phyloP scores from a whole-genome alignment of 495 filamentous ascomycete species.

The Lasiosphaeris hirsuta region DNA sequence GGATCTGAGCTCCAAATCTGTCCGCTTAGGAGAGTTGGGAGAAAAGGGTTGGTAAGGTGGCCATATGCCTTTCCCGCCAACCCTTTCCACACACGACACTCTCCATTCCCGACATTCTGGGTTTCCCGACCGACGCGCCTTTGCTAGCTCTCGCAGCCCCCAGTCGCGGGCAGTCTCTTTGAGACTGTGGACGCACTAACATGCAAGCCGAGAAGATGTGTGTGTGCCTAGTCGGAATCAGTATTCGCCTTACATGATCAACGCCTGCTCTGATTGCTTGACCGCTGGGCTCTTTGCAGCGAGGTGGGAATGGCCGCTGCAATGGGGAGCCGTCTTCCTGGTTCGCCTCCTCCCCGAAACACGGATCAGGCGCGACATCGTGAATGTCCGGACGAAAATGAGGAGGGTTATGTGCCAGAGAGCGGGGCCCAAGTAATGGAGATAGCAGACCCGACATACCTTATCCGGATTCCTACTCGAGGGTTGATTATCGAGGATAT shows the following conservation, averaged over 20 bases:
- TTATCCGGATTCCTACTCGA: not conserved
- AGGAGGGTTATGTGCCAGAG: not conserved
- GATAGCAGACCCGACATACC: not conserved
- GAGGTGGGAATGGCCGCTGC: slow-evolving; percentile 12
- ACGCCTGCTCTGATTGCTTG: slow-evolving; percentile 23
- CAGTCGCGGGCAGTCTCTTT: not conserved
- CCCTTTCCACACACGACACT: slow-evolving; percentile 1
- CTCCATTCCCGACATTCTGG: slow-evolving; percentile 3
- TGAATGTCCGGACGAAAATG: not conserved
- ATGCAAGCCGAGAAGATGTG: slow-evolving; percentile 19
- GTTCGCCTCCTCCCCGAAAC: slow-evolving; percentile 5
- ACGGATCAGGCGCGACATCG: too few species aligned
- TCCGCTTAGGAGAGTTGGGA: not conserved
- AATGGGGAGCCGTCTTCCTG: slow-evolving; percentile 14
- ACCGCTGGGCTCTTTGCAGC: slow-evolving; percentile 5
- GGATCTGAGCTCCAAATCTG: not conserved
- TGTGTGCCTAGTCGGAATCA: slow-evolving; percentile 23
- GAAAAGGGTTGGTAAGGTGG: not conserved
- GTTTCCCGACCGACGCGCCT: slow-evolving; percentile 12
- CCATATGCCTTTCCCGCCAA: slow-evolving; percentile 4
- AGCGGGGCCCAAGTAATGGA: not conserved
- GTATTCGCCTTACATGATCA: slow-evolving; percentile 18
- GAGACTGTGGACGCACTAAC: slow-evolving; percentile 15
- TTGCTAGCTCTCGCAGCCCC: slow-evolving; percentile 10
- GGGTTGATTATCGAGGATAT: not conserved